phyloP scores from a whole-genome alignment of 352 stramenopile genomes.

The Pythium scleroteichum region DNA sequence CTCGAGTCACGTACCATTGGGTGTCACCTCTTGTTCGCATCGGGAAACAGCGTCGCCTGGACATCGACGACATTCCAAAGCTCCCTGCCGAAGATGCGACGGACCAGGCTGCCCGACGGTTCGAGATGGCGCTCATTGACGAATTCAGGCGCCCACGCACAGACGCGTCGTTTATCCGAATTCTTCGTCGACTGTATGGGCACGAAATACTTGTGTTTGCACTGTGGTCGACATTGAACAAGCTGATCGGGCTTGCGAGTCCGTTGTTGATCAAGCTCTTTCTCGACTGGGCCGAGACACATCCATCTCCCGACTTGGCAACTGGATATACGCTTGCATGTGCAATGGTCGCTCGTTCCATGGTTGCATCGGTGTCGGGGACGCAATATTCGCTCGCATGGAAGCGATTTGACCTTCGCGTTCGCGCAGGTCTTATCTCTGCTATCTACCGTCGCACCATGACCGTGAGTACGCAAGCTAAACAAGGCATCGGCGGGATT shows the following conservation, averaged over 20 bases:
- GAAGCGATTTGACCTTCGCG: constrained; percentile 74
- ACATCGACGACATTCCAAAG: constrained; percentile 58
- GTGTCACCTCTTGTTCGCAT: constrained; percentile 65
- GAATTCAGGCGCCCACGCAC: constrained; percentile 26
- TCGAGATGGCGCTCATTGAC: constrained; percentile 41
- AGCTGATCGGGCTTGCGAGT: constrained; percentile 60
- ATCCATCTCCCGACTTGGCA: constrained; percentile 32
- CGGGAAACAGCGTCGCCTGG: constrained; percentile 50
- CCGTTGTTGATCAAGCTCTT: constrained; percentile 83
- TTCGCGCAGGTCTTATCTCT: constrained; percentile 64
- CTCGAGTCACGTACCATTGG: constrained; percentile 68
- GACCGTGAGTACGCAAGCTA: constrained; percentile 33
- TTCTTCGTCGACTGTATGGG: constrained; percentile 56
- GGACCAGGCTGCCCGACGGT: constrained; percentile 36
- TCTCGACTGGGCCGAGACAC: constrained; percentile 63
- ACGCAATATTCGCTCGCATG: constrained; percentile 82
- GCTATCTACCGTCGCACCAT: constrained; percentile 73
- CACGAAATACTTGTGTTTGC: constrained; percentile 56
- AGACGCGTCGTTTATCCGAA: constrained; percentile 52
- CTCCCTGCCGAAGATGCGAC: constrained; percentile 57
- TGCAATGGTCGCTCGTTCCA: constrained; percentile 50
- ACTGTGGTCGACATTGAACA: constrained; percentile 75
- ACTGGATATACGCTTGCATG: constrained; percentile 61
- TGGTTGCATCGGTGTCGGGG: constrained; percentile 59
- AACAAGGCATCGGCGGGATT: constrained; percentile 38